Evolutionary conservation across 192 early-diverging fungal species (phyloP).

Genomic region (Coemansia sp.): DNA sequence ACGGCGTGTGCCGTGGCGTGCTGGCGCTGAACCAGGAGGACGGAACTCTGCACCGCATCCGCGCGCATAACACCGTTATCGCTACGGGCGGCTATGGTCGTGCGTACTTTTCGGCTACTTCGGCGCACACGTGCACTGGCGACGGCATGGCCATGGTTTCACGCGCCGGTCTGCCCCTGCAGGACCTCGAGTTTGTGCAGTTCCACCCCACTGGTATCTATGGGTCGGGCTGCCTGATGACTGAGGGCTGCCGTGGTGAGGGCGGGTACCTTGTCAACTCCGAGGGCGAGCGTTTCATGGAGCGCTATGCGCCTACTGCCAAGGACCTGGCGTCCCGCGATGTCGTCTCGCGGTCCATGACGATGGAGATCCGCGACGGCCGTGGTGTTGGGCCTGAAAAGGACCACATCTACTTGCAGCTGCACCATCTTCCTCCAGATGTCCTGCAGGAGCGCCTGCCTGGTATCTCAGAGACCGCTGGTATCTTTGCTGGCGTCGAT

Average conservation of each 20-base stretch:
- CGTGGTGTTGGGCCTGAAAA: conserved; percentile 94
- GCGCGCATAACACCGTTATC: conserved; percentile 94
- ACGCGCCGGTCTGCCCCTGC: conserved; percentile 92
- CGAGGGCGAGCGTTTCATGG: conserved; percentile 98
- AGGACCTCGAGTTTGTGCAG: conserved; percentile 99
- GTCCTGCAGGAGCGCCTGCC: conserved; percentile 91
- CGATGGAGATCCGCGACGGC: conserved; percentile 96
- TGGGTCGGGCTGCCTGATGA: conserved; percentile 96
- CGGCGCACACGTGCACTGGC: conserved; percentile 98
- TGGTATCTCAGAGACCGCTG: conserved; percentile 98
- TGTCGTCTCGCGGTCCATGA: conserved; percentile 98
- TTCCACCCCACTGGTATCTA: conserved; percentile 99
- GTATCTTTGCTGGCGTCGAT: conserved; percentile 97
- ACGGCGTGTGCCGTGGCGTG: conserved; percentile 94
- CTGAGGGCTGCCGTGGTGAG: conserved; percentile 96
- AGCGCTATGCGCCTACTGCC: conserved; percentile 97
- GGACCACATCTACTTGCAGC: conserved; percentile 96
- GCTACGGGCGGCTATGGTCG: conserved; percentile 99
- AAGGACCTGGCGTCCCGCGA: conserved; percentile 98
- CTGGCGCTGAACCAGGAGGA: conserved; percentile 98
- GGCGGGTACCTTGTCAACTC: conserved; percentile 96
- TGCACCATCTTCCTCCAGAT: conserved; percentile 89
- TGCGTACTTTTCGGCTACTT: conserved; percentile 97
- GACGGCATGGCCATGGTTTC: conserved; percentile 99
- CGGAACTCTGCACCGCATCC: conserved; percentile 96